A percentile compares a stretch with the other conserved stretches of the same genome.
Conservation (phyloP, 495 filamentous ascomycete genomes). For the Neohortaea acidophila region DNA sequence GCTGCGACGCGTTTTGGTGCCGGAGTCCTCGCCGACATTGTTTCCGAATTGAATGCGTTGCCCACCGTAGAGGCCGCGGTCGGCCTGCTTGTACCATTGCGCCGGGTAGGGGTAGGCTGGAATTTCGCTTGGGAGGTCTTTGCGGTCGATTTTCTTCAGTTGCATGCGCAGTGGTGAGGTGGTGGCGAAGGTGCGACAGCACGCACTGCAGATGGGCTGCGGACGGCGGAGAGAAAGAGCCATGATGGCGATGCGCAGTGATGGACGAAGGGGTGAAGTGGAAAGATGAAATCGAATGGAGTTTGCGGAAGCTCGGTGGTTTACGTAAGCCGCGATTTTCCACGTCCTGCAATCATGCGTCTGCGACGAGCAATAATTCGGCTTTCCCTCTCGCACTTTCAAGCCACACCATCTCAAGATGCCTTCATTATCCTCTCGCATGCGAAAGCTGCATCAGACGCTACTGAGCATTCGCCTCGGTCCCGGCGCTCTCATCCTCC, state of each 20-base stretch:
- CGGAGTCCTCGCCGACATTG: slow-evolving; percentile 60
- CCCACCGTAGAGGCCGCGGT: slow-evolving; percentile 66
- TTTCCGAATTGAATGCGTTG: slow-evolving; percentile 78
- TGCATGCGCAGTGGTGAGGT: slow-evolving; percentile 10
- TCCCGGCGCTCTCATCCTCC: slow-evolving; percentile 66
- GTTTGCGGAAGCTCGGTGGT: no score
- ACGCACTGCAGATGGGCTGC: background rate
- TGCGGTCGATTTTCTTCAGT: slow-evolving; percentile 13
- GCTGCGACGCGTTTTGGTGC: slow-evolving; percentile 65
- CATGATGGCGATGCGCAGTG: no score
- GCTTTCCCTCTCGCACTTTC: no score
- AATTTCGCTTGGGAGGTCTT: slow-evolving; percentile 24
- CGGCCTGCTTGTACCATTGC: slow-evolving; percentile 68
- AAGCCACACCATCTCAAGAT: no score
- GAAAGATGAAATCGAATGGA: no score
- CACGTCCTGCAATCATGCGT: no score
- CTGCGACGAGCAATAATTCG: no score
- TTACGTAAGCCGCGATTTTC: no score
- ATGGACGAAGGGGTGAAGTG: no score
- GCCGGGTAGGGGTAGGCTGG: slow-evolving; percentile 75
- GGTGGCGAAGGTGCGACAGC: slow-evolving; percentile 17
- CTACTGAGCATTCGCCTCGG: slow-evolving; percentile 58
- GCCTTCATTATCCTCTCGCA: slow-evolving; percentile 64
- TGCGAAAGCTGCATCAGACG: slow-evolving; percentile 61
- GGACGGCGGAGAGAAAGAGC: slow-evolving; percentile 11